These are phyloP conservation scores for Danielia reshetovae DNA, from an alignment of 805 yeast species.

Conservation along the genomic window DNA sequence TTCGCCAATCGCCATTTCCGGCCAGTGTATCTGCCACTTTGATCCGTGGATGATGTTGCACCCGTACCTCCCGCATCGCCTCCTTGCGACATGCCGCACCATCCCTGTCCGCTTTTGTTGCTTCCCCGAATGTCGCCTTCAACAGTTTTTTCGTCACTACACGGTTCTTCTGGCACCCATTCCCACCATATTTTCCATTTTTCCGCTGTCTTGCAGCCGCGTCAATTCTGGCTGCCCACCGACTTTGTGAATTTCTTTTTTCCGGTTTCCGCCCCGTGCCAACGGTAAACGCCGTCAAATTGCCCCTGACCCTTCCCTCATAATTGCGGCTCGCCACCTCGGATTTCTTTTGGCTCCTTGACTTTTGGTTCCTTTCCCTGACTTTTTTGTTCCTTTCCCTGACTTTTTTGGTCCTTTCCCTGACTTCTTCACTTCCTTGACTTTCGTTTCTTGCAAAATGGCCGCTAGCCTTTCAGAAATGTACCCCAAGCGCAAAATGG, in stretches of 20 bases:
- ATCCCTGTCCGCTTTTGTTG: constrained; percentile 1
- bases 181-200: background rate
- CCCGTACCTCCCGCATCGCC: constrained; percentile 5
- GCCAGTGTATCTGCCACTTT: no score
- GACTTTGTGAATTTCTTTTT: no score
- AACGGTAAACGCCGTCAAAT: no score
- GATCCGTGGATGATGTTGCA: background rate
- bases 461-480: constrained; percentile 32
- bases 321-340: background rate
- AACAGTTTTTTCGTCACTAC: constrained; percentile 8
- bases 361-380: no score
- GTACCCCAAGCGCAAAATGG: constrained; percentile 31
- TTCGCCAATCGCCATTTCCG: no score
- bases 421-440: no score
- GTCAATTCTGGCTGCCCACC: background rate
- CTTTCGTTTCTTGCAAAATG: no score
- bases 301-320: background rate
- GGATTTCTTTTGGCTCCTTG: no score
- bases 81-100: constrained; percentile 7
- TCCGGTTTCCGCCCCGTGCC: no score
- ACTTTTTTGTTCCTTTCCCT: no score
- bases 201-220: background rate
- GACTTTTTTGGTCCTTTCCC: no score
- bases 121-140: constrained; percentile 7
- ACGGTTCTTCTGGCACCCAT: no score